Base-by-base conservation (phyloP, 495 filamentous ascomycete genomes). In the Geopyxis carbonaria region DNA sequence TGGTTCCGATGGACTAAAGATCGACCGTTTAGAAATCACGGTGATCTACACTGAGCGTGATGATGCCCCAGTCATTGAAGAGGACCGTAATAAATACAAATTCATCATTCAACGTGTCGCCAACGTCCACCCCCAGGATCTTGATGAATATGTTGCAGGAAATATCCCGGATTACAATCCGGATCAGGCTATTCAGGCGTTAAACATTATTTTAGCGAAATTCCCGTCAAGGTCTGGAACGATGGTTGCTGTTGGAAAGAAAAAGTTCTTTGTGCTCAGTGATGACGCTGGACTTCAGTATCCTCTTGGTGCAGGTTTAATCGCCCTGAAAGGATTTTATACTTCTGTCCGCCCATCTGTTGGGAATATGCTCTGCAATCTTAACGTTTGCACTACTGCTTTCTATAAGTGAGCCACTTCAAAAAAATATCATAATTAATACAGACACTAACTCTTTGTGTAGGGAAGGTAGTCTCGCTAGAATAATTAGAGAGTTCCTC, bases 341-440 rank as follows among this genome's bases (percentile, higher is more conserved):
- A 54, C 66, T 14, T 70, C 67, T 47, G 64, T 68, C 16, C 64
- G 70, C 25, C 63, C 64, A 3, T 65, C 68, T 4, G 66, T 71
- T n/a, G 58, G 60, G 9, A 61, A 68, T n/a, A 44, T 68, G 7
- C 43, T 70, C 16, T 55, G 67, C 21, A 71, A 71, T 35, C 61
- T 71, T 34, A 57, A 55, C 14, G 51, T 50, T 32, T 46, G 48
- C 42, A 69, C 9, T 52, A 64, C 41, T 60, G 57, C 34, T 59
- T 68, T 45, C 45, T 80, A 22, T 50, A 59, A 31, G 63, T 59
- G 25, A n/a, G n/a, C n/a, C n/a, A n/a, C n/a, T n/a, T n/a, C n/a
- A n/a, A n/a, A 42, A 68, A 3, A 61, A 61, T 0, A 58, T 75
- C 19, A 30, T 41, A 0, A 50, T 57, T 22, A 62, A 43, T 3